Base-by-base conservation (phyloP, 2,329 filamentous ascomycete genomes). In the Talaromyces marneffei region DNA sequence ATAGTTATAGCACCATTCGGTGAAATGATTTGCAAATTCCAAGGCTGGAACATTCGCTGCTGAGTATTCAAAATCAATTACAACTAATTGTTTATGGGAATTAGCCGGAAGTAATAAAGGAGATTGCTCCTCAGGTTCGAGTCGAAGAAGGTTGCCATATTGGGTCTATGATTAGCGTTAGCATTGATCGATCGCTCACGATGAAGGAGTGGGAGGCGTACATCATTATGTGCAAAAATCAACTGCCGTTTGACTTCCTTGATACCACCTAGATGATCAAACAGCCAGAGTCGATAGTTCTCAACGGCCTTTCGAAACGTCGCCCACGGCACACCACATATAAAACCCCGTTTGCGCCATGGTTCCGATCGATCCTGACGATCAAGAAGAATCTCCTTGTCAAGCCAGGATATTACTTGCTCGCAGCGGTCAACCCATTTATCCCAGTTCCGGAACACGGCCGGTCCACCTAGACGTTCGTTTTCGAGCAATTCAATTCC, bases 1-100 rank as follows among this genome's bases (percentile, higher is more conserved):
- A 76, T 99, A 99, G 76, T 99, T 93, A 81, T 97, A 97, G 68
- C 91, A 90, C 94, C 94, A 99, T 77, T 99, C 94, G 0, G 91
- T 90, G 76, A 99, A 99, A 76, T 99, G 94, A 74, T 99, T 99
- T 62, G 92, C 94, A 72, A 99, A 97, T 75, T 99, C 94, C 16
- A 91, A 81, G 1, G 92, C 94, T 0, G 86, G 87, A 0, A 87
- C 82, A 72, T 97, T 99, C 61, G 93, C 92, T 2, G 88, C 92
- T 1, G 94, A 90, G 72, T 99, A 99, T 71, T 99, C 94, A 70
- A 99, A 99, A 74, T 99, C 94, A 70, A 99, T 99, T 65, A 99
- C 94, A 16, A 97, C 84, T 14, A 99, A 84, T 76, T 96, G 93
- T 75, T 96, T 97, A 78, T 99, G 94, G 67, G 93, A 87, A 75